Evolutionary conservation across 768 basidiomycete genomes (phyloP).

Genomic region (Tubosaeta sp.): DNA sequence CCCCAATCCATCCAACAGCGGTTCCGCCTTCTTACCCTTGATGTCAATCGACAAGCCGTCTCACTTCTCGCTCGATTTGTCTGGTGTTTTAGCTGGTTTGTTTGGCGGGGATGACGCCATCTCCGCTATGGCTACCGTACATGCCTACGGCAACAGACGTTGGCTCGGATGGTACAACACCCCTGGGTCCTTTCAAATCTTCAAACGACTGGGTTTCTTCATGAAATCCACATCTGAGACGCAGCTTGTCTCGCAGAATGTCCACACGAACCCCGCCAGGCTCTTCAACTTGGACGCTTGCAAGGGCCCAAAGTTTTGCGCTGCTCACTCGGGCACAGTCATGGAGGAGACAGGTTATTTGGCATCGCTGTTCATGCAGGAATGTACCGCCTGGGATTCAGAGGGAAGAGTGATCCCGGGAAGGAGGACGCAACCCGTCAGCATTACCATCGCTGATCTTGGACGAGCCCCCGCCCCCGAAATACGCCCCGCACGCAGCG

Average conservation of each 20-base stretch:
- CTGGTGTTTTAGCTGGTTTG: slow-evolving; percentile 23
- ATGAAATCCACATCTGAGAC: background rate
- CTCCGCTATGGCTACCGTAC: slow-evolving; percentile 28
- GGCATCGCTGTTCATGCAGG: slow-evolving; percentile 49
- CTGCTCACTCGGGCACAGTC: slow-evolving; percentile 60
- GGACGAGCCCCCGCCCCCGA: slow-evolving; percentile 5
- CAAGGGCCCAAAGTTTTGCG: slow-evolving; percentile 62
- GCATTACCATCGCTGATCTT: slow-evolving; percentile 11
- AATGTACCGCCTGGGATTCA: slow-evolving; percentile 9
- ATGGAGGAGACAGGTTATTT: slow-evolving; percentile 41
- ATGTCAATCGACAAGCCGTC: slow-evolving; percentile 3
- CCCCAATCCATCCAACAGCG: background rate
- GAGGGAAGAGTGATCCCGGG: slow-evolving; percentile 8
- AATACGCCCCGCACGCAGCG: slow-evolving; percentile 3
- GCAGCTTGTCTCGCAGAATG: background rate
- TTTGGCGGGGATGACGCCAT: slow-evolving; percentile 33
- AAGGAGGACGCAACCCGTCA: slow-evolving; percentile 9
- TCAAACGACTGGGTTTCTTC: slow-evolving; percentile 19
- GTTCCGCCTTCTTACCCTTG: background rate
- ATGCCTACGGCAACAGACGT: slow-evolving; percentile 21
- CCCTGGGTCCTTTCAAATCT: slow-evolving; percentile 29
- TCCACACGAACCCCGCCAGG: slow-evolving; percentile 17
- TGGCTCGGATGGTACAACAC: slow-evolving; percentile 36
- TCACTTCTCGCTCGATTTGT: slow-evolving; percentile 14
- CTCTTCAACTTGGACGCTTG: slow-evolving; percentile 14